phyloP scores from a whole-genome alignment of 116 monocot genomes.

The Cymodocea nodosa region DNA sequence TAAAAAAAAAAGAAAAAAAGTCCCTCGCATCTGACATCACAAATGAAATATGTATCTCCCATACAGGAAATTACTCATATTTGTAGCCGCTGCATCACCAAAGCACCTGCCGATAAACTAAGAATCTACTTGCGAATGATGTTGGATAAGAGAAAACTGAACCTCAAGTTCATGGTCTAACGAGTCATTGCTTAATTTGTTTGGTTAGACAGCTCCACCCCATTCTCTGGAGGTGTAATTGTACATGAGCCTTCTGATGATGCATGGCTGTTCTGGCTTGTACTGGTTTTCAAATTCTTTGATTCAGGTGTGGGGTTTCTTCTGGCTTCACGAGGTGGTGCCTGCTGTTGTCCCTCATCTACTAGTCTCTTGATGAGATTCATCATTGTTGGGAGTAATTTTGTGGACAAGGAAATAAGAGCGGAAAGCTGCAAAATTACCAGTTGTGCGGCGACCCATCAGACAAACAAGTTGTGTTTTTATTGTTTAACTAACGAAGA shows the following conservation, averaged over 20 bases:
- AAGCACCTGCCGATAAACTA: neutral
- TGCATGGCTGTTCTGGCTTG: neutral
- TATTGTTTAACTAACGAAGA: too few relatives aligned
- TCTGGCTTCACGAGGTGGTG: slow-evolving; percentile 17
- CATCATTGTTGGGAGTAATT: slow-evolving; percentile 77
- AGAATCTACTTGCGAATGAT: neutral
- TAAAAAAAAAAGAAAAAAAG: too few relatives aligned
- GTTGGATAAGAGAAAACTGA: neutral
- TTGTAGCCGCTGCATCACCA: neutral
- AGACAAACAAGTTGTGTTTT: neutral
- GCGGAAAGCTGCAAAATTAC: slow-evolving; percentile 51
- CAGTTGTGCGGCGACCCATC: neutral
- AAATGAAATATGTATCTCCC: too few relatives aligned
- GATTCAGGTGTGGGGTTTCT: neutral
- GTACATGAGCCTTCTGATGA: neutral
- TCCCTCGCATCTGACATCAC: too few relatives aligned
- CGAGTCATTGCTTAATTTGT: neutral
- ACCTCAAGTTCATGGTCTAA: neutral
- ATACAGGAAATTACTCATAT: too few relatives aligned
- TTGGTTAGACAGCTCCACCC: neutral
- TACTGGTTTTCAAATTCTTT: neutral
- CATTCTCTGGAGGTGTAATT: neutral
- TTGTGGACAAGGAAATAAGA: slow-evolving; percentile 61
- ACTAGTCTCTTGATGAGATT: slow-evolving; percentile 77
- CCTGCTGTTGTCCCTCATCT: slow-evolving; percentile 51